A percentile compares a stretch with the other conserved stretches of the same genome.
These are phyloP conservation scores for Dactylonectria macrodidyma DNA, from an alignment of 2,329 filamentous ascomycete species.

Conservation along the genomic window DNA sequence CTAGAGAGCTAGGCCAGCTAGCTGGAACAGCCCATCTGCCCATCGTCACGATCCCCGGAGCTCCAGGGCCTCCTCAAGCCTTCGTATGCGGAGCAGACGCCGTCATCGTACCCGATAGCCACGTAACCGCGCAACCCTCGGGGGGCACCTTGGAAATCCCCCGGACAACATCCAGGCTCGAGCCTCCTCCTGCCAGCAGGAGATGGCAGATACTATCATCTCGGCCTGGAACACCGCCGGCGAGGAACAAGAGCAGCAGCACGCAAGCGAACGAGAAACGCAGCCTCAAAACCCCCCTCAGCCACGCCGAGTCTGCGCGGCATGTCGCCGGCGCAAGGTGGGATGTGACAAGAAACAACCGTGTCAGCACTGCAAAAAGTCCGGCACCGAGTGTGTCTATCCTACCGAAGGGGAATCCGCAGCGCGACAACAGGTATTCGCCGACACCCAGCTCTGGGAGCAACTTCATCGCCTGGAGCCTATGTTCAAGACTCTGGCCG, in stretches of 20 bases:
- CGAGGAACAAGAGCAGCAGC: slow-evolving; percentile 17
- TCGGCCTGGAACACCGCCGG: slow-evolving; percentile 19
- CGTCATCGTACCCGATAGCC: not conserved
- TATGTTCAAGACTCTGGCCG: slow-evolving; percentile 19
- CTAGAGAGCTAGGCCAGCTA: not conserved
- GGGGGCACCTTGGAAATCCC: not conserved
- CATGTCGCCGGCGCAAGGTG: slow-evolving; percentile 3
- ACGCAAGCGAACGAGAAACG: no score
- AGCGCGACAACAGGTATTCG: not conserved
- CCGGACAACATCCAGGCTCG: slow-evolving; percentile 5
- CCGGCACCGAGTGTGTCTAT: not conserved
- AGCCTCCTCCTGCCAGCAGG: not conserved
- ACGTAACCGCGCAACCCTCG: not conserved
- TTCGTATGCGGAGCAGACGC: not conserved
- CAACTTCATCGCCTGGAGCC: not conserved
- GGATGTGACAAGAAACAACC: slow-evolving; percentile 9
- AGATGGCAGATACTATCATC: slow-evolving; percentile 21
- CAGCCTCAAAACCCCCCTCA: not conserved
- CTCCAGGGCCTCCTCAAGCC: not conserved
- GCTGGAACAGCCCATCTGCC: not conserved
- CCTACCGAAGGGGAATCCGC: not conserved
- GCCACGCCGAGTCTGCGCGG: not conserved
- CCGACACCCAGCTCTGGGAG: not conserved
- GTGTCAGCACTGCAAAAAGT: not conserved
- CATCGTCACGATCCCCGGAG: not conserved